phyloP scores from a whole-genome alignment of 371 early-diverging fungal genomes.

The Saksenaea vasiformis region DNA sequence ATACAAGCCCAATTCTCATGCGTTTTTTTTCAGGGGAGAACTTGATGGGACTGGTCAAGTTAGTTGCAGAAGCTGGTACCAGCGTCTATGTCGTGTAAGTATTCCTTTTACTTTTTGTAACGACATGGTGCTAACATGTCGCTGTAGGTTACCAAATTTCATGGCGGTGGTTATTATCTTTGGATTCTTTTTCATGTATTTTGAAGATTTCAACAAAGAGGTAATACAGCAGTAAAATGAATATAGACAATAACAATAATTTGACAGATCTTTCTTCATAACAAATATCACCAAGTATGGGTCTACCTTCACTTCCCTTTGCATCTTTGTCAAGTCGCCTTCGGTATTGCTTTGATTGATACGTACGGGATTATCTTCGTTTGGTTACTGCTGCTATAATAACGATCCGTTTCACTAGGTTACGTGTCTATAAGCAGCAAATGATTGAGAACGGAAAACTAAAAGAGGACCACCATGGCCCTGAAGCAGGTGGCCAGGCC shows the following conservation, averaged over 20 bases:
- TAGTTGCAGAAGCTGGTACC: slow-evolving; percentile 41
- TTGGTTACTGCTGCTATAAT: not conserved
- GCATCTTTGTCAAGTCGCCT: slow-evolving; percentile 57
- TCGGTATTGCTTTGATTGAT: slow-evolving; percentile 58
- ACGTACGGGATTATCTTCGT: slow-evolving; percentile 25
- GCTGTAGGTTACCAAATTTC: slow-evolving; percentile 41
- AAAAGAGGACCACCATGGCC: slow-evolving; percentile 13
- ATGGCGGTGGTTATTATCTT: slow-evolving; percentile 56
- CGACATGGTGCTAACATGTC: not conserved
- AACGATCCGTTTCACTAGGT: slow-evolving; percentile 14
- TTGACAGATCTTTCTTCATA: slow-evolving; percentile 40
- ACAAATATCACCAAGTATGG: slow-evolving; percentile 57
- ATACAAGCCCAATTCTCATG: not conserved
- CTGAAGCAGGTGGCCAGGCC: slow-evolving; percentile 7
- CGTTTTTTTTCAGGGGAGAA: slow-evolving; percentile 37
- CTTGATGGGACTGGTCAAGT: slow-evolving; percentile 44
- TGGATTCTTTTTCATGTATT: slow-evolving; percentile 57
- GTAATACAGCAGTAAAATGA: slow-evolving; percentile 13
- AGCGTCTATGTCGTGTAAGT: slow-evolving; percentile 36
- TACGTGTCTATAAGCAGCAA: slow-evolving; percentile 39
- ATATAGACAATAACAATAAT: not conserved
- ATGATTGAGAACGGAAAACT: slow-evolving; percentile 27
- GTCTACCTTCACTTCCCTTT: slow-evolving; percentile 63
- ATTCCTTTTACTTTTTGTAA: not conserved
- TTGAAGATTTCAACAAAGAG: slow-evolving; percentile 56